Evolutionary conservation across 1,139 yeast genomes (phyloP).

Genomic region (Entelexis paramagnoliae): DNA sequence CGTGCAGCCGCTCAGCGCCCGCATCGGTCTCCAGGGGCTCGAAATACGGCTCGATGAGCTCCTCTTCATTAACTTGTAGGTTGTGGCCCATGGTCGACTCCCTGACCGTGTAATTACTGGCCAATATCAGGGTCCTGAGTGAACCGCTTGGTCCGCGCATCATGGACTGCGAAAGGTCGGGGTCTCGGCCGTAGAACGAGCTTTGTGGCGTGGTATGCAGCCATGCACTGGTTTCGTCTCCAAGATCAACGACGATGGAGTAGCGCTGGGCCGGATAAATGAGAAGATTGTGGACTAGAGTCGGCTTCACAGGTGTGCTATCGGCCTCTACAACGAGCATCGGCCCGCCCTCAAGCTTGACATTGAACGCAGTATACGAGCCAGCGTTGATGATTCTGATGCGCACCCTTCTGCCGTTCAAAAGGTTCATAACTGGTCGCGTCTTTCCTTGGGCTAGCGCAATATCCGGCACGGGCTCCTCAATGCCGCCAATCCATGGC

Average conservation of each 20-base stretch:
- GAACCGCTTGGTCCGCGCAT: neutral
- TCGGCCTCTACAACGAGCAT: slow-evolving; percentile 56
- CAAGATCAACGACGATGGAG: slow-evolving; percentile 42
- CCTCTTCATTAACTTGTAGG: neutral
- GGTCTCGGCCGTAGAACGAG: slow-evolving; percentile 1
- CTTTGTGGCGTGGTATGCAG: slow-evolving; percentile 15
- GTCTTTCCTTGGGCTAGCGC: slow-evolving; percentile 28
- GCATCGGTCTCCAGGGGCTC: neutral
- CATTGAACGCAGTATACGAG: slow-evolving; percentile 27
- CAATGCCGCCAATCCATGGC: slow-evolving; percentile 73
- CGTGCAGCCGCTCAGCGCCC: neutral
- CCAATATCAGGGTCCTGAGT: neutral
- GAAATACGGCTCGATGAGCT: slow-evolving; percentile 13
- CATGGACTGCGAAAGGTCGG: neutral
- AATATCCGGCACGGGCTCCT: slow-evolving; percentile 66
- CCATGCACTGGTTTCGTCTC: neutral
- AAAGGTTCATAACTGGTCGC: slow-evolving; percentile 20
- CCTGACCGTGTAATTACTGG: neutral
- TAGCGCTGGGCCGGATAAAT: slow-evolving; percentile 71
- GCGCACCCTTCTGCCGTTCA: slow-evolving; percentile 22
- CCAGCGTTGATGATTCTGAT: slow-evolving; percentile 30
- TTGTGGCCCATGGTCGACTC: neutral
- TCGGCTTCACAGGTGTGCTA: slow-evolving; percentile 55
- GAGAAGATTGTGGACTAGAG: slow-evolving; percentile 45
- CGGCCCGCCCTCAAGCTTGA: slow-evolving; percentile 39